Base-by-base conservation (phyloP, 2,329 filamentous ascomycete genomes). In the Arthrinium puccinioides region DNA sequence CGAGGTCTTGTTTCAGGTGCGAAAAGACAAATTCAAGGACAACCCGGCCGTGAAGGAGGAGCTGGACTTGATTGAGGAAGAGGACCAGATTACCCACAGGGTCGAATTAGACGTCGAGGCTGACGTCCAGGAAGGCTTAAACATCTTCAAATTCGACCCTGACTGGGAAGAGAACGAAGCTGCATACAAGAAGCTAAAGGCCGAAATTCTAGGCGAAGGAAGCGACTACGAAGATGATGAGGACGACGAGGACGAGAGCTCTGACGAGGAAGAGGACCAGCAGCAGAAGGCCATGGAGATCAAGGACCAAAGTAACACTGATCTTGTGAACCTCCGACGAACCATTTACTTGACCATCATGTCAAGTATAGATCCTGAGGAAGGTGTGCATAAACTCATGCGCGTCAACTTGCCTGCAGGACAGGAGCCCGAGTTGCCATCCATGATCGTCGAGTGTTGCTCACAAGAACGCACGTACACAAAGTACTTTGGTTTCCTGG, bases 301-400 rank as follows among this genome's bases (percentile, higher is more conserved):
- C 67, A 95, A 97, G 63, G 92, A 98, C 54, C 88, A 95, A 65
- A 94, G 84, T 45, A 98, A 98, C 54, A 89, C 89, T 1, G 89
- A 98, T 59, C 74, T 98, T 11, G 87, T 97, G 57, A 94, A 94
- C 55, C 70, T 98, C 35, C 84, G 92, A 42, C 79, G 88, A 53
- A 95, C 87, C 6, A 98, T 97, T 50, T 98, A 98, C 61, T 72
- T 98, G 44, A 98, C 90, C 9, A 94, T 98, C 59, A 94, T 94
- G 86, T 94, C 87, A 26, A 92, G 86, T 52, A 87, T 92, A 48
- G 87, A 94, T 41, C 94, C 94, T 39, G 92, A 98, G 64, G 92
- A 98, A 76, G 88, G 86, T 42, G 89, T 87, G 42, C 92, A 98
- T 70, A 98, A 97, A 66, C 72, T 98, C 47, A 92, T 97, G 79